These are phyloP conservation scores for Tubosaeta brunneosetosa DNA, from an alignment of 768 basidiomycete genomes.

Conservation along the genomic window DNA sequence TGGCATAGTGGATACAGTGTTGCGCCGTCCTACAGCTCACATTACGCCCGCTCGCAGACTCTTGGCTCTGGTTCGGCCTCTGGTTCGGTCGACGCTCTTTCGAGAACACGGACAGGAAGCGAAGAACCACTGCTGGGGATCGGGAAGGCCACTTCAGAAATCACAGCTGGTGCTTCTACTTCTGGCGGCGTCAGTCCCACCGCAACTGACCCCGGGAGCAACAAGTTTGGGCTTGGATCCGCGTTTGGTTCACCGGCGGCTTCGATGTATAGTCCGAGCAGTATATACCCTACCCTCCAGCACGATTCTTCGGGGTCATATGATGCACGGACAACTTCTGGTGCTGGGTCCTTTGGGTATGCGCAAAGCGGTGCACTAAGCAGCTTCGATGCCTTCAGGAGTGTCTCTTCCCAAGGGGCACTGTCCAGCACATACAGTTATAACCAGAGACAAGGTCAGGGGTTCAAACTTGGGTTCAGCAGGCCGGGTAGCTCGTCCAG, in stretches of 20 bases:
- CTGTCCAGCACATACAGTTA: constrained; percentile 20
- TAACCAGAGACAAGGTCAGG: constrained; percentile 10
- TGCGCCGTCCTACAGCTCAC: constrained; percentile 24
- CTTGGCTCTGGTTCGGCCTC: constrained; percentile 25
- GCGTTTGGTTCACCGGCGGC: constrained; percentile 26
- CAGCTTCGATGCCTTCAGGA: constrained; percentile 25
- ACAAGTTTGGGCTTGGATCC: constrained; percentile 21
- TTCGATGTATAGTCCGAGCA: constrained; percentile 20
- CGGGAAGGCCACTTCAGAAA: constrained; percentile 9
- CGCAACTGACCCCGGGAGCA: constrained; percentile 8
- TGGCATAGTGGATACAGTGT: constrained; percentile 24
- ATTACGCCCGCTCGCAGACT: constrained; percentile 28
- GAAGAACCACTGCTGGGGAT: constrained; percentile 26
- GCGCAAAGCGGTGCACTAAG: constrained; percentile 23
- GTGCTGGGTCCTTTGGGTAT: constrained; percentile 22
- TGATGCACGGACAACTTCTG: constrained; percentile 16
- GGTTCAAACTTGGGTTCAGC: constrained; percentile 17
- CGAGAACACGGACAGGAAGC: constrained; percentile 26
- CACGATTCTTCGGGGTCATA: constrained; percentile 19
- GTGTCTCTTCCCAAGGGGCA: constrained; percentile 31
- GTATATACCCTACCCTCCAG: constrained; percentile 4
- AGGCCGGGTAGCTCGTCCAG: constrained; percentile 20
- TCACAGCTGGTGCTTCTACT: neutral
- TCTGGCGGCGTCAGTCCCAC: constrained; percentile 6
- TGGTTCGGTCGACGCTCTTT: constrained; percentile 25